Evolutionary conservation across 2,329 filamentous ascomycete genomes (phyloP).

Genomic region (Chaetomiaceae sp.): DNA sequence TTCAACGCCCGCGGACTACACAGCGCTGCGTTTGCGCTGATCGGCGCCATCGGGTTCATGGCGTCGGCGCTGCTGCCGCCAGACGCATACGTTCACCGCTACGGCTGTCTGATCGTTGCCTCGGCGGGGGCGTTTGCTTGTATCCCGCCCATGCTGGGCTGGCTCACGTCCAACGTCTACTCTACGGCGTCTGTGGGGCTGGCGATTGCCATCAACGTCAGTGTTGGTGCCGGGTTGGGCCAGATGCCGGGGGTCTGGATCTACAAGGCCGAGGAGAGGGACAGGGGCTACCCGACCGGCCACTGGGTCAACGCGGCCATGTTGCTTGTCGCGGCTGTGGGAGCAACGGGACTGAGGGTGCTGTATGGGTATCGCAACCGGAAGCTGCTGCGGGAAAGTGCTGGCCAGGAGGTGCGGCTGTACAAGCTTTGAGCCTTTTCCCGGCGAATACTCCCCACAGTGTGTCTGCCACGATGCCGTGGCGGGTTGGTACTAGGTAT

Average conservation of each 20-base stretch:
- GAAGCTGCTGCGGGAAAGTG: slow-evolving; percentile 29
- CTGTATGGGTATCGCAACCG: slow-evolving; percentile 51
- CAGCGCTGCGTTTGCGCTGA: slow-evolving; percentile 38
- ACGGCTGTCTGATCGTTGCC: slow-evolving; percentile 65
- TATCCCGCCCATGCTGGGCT: slow-evolving; percentile 66
- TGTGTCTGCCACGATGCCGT: too few species aligned
- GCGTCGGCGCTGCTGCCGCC: slow-evolving; percentile 59
- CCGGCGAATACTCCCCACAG: too few species aligned
- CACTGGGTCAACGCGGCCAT: slow-evolving; percentile 63
- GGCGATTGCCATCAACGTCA: slow-evolving; percentile 66
- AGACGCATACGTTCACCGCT: slow-evolving; percentile 55
- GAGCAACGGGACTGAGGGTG: slow-evolving; percentile 48
- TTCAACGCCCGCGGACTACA: slow-evolving; percentile 51
- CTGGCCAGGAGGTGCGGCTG: slow-evolving; percentile 33
- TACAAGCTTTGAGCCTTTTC: slow-evolving; percentile 41
- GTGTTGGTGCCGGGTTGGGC: slow-evolving; percentile 59
- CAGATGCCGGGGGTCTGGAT: slow-evolving; percentile 73
- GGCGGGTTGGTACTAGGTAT: too few species aligned
- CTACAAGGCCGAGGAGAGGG: slow-evolving; percentile 59
- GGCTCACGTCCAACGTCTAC: slow-evolving; percentile 63
- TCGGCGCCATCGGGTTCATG: slow-evolving; percentile 50
- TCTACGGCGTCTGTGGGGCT: slow-evolving; percentile 61
- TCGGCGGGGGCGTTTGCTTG: slow-evolving; percentile 62
- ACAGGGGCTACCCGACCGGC: slow-evolving; percentile 61
- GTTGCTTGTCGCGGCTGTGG: slow-evolving; percentile 53